Conservation (phyloP, 1,139 yeast genomes). For the Meyerozyma sp. region DNA sequence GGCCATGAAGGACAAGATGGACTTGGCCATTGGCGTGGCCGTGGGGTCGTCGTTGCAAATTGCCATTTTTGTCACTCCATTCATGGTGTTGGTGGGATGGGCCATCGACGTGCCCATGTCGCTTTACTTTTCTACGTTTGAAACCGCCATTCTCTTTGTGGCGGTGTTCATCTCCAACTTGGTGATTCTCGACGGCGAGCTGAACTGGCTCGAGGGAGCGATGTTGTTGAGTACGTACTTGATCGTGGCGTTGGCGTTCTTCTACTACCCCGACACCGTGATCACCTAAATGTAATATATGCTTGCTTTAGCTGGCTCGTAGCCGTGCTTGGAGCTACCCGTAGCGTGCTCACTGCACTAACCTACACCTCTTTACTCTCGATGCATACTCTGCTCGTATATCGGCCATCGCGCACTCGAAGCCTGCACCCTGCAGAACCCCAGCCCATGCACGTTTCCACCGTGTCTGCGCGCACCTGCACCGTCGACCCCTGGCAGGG, state of each 20-base stretch:
- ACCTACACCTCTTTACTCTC: too few species aligned
- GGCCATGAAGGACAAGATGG: conserved; percentile 96
- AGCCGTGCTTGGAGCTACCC: too few species aligned
- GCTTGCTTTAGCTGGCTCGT: too few species aligned
- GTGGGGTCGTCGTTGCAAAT: conserved; percentile 96
- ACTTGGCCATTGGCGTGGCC: conserved; percentile 93
- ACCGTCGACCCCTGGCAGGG: background rate
- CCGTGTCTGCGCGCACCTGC: background rate
- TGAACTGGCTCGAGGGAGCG: conserved; percentile 95
- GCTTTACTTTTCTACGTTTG: conserved; percentile 85
- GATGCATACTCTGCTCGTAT: background rate
- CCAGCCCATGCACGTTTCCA: background rate
- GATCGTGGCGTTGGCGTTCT: conserved; percentile 85
- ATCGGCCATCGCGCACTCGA: background rate
- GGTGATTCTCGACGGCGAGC: conserved; percentile 86
- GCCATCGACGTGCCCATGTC: conserved; percentile 86
- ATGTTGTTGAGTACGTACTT: conserved; percentile 83
- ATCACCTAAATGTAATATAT: conserved; percentile 2
- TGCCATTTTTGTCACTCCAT: conserved; percentile 91
- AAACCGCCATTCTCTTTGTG: conserved; percentile 84
- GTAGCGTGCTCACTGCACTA: too few species aligned
- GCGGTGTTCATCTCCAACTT: conserved; percentile 85
- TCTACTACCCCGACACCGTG: conserved; percentile 59
- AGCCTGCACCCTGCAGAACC: background rate
- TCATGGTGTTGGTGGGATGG: conserved; percentile 94